A percentile compares a stretch with the other conserved stretches of the same genome.
Evolutionary conservation across 1,284 basidiomycete species (phyloP).

Genomic region (Abortiporus biennis): DNA sequence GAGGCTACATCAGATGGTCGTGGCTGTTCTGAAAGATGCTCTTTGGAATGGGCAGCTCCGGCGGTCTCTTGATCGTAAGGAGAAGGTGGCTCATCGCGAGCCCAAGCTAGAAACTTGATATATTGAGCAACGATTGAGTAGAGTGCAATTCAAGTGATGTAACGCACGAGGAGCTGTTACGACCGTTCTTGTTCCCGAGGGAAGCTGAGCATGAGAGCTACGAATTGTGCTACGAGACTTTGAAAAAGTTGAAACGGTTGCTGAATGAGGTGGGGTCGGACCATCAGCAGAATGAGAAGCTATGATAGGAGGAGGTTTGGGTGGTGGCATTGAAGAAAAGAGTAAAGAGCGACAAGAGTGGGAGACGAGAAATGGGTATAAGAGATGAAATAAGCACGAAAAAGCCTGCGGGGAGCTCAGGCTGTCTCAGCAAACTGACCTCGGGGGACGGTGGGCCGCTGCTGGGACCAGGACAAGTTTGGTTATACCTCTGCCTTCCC

Average conservation of each 20-base stretch:
- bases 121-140: conserved; percentile 13
- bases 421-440: no score
- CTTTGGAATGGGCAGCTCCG: conserved; percentile 17
- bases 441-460: neutral
- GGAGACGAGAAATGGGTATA: neutral
- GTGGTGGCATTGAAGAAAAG: conserved; percentile 6
- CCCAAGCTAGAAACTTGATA: conserved; percentile 54
- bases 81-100: conserved; percentile 73
- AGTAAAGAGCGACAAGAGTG: conserved; percentile 9
- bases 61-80: conserved; percentile 43
- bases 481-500: no score
- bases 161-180: conserved; percentile 67
- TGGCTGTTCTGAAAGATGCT: conserved; percentile 12
- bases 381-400: neutral
- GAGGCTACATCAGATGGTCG: conserved; percentile 37
- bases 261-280: conserved; percentile 18
- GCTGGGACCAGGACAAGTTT: neutral
- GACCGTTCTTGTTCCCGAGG: conserved; percentile 44
- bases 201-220: conserved; percentile 30
- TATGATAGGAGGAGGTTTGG: conserved; percentile 9
- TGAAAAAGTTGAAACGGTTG: conserved; percentile 37
- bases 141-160: conserved; percentile 8
- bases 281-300: conserved; percentile 11
- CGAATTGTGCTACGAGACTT: conserved; percentile 33
- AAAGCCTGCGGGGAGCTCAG: no score